Percentiles rank a stretch among this genome's conserved stretches.
Evolutionary conservation across 192 early-diverging fungal genomes (phyloP).

Genomic region (Fimicolochytrium jonesii): DNA sequence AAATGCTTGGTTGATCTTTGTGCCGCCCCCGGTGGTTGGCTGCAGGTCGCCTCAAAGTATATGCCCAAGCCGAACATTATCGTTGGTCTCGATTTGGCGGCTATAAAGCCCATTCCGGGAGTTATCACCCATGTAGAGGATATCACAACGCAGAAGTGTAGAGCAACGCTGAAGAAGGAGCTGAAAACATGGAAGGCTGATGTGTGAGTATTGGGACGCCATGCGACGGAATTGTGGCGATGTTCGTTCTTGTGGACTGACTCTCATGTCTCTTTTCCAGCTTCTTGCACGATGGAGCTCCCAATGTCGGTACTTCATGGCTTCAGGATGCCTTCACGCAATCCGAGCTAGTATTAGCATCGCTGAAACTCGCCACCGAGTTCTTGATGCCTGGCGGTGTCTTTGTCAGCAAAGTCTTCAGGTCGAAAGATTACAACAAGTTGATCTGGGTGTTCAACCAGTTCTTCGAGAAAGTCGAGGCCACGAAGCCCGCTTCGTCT

Average conservation of each 20-base stretch:
- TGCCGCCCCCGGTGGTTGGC: constrained; percentile 97
- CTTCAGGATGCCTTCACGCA: constrained; percentile 95
- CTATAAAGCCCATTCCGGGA: constrained; percentile 94
- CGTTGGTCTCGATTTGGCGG: constrained; percentile 90
- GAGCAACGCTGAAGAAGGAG: constrained; percentile 75
- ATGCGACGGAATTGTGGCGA: background rate
- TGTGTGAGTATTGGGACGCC: constrained; percentile 55
- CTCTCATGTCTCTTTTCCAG: constrained; percentile 29
- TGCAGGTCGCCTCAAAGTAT: constrained; percentile 95
- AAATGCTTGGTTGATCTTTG: constrained; percentile 93
- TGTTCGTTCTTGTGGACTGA: background rate
- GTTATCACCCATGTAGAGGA: constrained; percentile 95
- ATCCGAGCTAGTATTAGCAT: constrained; percentile 85
- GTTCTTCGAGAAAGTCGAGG: constrained; percentile 93
- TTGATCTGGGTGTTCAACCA: constrained; percentile 98
- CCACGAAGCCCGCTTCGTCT: constrained; percentile 96
- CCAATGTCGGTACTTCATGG: constrained; percentile 96
- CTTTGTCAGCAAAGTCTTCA: constrained; percentile 98
- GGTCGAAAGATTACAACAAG: constrained; percentile 99
- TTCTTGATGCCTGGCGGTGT: constrained; percentile 87
- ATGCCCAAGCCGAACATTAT: constrained; percentile 96
- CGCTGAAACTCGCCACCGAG: constrained; percentile 89
- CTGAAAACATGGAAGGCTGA: constrained; percentile 99
- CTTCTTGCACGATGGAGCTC: constrained; percentile 97
- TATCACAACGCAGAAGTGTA: constrained; percentile 93